phyloP scores from a whole-genome alignment of 2,329 filamentous ascomycete species.

The Akanthomyces lecanii region DNA sequence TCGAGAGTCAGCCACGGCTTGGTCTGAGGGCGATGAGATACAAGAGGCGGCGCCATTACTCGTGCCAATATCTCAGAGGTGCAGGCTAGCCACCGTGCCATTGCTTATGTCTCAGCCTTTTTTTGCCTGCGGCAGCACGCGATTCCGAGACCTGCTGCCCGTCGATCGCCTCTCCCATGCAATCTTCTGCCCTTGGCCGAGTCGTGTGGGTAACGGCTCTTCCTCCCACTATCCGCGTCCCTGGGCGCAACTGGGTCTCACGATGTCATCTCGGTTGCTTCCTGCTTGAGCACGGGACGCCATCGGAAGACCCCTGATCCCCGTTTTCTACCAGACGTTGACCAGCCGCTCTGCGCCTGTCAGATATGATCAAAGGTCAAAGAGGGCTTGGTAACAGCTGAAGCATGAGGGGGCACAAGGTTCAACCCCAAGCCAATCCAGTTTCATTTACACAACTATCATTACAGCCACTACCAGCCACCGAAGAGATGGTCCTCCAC shows the following conservation, averaged over 20 bases:
- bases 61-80: neutral
- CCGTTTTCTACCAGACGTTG: neutral
- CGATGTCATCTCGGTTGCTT: neutral
- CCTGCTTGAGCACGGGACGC: neutral
- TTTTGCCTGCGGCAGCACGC: neutral
- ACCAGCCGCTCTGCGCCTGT: neutral
- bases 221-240: neutral
- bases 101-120: slow-evolving; percentile 8
- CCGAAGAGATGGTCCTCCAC: no score
- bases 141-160: slow-evolving; percentile 1
- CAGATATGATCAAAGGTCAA: neutral
- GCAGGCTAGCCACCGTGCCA: neutral
- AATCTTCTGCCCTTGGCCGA: neutral
- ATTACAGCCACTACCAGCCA: no score
- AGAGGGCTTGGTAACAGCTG: neutral
- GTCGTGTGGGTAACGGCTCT: neutral
- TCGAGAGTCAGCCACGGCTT: neutral
- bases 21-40: neutral
- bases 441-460: no score
- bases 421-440: no score
- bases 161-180: neutral
- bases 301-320: neutral
- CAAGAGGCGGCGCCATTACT: neutral
- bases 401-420: no score
- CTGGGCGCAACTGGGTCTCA: neutral